Evolutionary conservation across 2,329 filamentous ascomycete species (phyloP).

Genomic region (Pestalotiopsis sp.): DNA sequence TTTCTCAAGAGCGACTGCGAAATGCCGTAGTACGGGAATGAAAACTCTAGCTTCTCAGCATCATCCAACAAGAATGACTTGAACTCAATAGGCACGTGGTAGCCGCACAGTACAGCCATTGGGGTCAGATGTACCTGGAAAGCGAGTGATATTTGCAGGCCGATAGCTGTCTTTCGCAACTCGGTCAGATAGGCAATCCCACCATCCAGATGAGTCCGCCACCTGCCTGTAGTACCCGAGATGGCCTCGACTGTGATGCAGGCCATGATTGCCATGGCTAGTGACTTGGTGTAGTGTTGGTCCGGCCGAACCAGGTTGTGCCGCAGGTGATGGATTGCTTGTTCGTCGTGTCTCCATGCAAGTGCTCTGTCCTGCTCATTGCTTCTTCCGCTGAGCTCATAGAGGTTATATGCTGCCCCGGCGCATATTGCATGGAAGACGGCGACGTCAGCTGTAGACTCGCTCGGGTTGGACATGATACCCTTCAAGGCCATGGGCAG

Average conservation of each 20-base stretch:
- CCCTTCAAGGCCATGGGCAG: slow-evolving; percentile 25
- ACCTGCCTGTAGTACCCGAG: slow-evolving; percentile 22
- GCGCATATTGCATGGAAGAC: slow-evolving; percentile 32
- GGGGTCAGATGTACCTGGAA: slow-evolving; percentile 24
- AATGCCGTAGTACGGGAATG: slow-evolving; percentile 23
- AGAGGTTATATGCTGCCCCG: slow-evolving; percentile 39
- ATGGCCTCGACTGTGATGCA: slow-evolving; percentile 30
- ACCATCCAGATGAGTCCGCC: slow-evolving; percentile 23
- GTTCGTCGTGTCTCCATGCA: slow-evolving; percentile 22
- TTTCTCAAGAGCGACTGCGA: slow-evolving; percentile 18
- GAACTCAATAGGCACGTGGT: slow-evolving; percentile 16
- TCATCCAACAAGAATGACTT: slow-evolving; percentile 18
- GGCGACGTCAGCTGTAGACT: slow-evolving; percentile 22
- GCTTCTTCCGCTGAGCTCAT: slow-evolving; percentile 34
- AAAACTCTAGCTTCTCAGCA: slow-evolving; percentile 16
- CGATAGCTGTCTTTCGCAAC: slow-evolving; percentile 15
- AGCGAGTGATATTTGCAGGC: slow-evolving; percentile 13
- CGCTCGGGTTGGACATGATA: slow-evolving; percentile 16
- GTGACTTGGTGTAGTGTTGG: slow-evolving; percentile 29
- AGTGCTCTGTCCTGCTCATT: slow-evolving; percentile 18
- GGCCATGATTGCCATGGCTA: slow-evolving; percentile 41
- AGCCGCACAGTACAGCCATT: slow-evolving; percentile 25
- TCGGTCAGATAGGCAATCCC: slow-evolving; percentile 22
- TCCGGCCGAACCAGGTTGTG: slow-evolving; percentile 20
- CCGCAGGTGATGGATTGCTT: slow-evolving; percentile 22